Conservation (phyloP, 768 basidiomycete genomes). For the Boletus subparvulus region DNA sequence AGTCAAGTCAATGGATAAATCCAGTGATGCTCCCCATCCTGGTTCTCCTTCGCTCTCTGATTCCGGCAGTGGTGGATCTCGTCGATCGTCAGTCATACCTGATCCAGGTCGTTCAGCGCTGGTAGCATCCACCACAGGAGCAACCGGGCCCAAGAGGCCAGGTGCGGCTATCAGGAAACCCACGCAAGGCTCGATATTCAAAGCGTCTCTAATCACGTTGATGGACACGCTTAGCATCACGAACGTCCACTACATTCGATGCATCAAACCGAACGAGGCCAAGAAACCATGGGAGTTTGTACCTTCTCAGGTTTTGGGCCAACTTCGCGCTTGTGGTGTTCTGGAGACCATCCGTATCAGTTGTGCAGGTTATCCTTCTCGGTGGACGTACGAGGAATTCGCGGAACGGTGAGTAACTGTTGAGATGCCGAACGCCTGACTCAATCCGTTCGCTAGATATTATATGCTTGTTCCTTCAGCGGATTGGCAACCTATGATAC, state of each 20-base stretch:
- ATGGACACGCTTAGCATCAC: slow-evolving; percentile 98
- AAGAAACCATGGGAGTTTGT: slow-evolving; percentile 97
- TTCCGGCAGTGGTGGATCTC: slow-evolving; percentile 71
- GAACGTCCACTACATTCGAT: slow-evolving; percentile 98
- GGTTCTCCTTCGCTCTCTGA: slow-evolving; percentile 78
- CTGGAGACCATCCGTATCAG: slow-evolving; percentile 98
- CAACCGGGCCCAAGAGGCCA: slow-evolving; percentile 54
- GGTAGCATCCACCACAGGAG: slow-evolving; percentile 47
- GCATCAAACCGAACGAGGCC: slow-evolving; percentile 97
- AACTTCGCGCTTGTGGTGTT: slow-evolving; percentile 97
- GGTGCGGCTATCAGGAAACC: slow-evolving; percentile 83
- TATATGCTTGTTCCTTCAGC: slow-evolving; percentile 93
- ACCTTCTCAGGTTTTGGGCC: slow-evolving; percentile 92
- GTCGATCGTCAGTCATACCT: slow-evolving; percentile 81
- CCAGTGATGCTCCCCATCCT: slow-evolving; percentile 54
- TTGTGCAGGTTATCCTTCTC: slow-evolving; percentile 96
- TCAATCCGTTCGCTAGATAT: slow-evolving; percentile 56
- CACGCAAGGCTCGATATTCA: slow-evolving; percentile 98
- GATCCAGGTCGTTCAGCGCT: slow-evolving; percentile 81
- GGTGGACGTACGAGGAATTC: slow-evolving; percentile 99
- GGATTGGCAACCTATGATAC: slow-evolving; percentile 85
- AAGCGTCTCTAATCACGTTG: slow-evolving; percentile 84
- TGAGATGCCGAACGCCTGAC: slow-evolving; percentile 9
- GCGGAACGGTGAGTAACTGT: slow-evolving; percentile 76
- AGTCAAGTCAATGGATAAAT: slow-evolving; percentile 56